These are phyloP conservation scores for Jaminaea rosea DNA, from an alignment of 1,284 basidiomycete species.

Conservation along the genomic window DNA sequence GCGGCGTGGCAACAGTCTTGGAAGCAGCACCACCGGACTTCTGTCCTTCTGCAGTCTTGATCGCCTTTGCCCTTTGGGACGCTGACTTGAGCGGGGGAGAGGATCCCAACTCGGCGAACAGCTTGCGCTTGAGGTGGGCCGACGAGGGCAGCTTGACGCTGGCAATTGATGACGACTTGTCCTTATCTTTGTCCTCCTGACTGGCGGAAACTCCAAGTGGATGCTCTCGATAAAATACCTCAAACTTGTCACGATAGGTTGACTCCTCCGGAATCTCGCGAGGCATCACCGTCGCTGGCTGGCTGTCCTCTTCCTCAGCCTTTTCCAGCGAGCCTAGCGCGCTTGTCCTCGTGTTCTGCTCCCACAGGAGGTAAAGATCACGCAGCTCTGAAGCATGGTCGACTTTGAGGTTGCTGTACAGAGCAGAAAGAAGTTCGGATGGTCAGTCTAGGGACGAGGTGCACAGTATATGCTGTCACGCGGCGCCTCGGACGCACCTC, in stretches of 20 bases:
- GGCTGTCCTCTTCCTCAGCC: conserved; percentile 1
- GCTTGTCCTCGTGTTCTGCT: too few relatives aligned
- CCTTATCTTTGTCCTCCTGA: background rate
- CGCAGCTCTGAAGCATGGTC: conserved; percentile 2
- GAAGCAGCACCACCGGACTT: too few relatives aligned
- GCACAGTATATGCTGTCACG: background rate
- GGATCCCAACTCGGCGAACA: background rate
- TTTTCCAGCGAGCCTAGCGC: too few relatives aligned
- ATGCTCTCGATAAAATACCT: background rate
- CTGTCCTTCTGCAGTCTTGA: background rate
- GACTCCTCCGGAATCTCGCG: conserved; percentile 2
- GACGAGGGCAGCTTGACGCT: background rate
- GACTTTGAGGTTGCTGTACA: background rate
- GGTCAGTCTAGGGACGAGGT: background rate
- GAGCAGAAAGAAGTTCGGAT: background rate
- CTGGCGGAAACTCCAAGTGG: background rate
- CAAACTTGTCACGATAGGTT: background rate
- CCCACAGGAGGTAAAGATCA: conserved; percentile 4
- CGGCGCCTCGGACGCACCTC: background rate
- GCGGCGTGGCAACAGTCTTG: too few relatives aligned
- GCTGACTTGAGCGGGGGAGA: background rate
- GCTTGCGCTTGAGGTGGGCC: background rate
- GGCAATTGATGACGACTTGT: background rate
- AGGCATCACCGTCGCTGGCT: conserved; percentile 2
- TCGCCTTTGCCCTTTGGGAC: background rate